Conservation (phyloP, 176 grass and related monocot genomes). For the Oropetium thomaeum region DNA sequence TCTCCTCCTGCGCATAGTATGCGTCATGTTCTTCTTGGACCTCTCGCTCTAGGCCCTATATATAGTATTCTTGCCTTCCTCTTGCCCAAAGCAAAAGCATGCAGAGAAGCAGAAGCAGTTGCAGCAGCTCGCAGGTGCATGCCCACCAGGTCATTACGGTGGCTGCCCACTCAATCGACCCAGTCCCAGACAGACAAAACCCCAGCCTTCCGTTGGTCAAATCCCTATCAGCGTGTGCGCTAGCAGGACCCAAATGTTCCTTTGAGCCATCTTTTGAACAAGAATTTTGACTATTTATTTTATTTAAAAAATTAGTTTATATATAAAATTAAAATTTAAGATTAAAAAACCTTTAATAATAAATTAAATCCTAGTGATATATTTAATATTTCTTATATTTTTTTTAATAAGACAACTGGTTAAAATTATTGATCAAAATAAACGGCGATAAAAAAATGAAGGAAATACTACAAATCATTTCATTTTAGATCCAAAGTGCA, state of each 20-base stretch:
- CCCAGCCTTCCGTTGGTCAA: constrained; percentile 39
- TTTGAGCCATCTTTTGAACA: background rate
- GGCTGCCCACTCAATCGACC: background rate
- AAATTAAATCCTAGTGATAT: no score
- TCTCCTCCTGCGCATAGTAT: background rate
- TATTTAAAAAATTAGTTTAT: no score
- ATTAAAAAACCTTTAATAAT: no score
- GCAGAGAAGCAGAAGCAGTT: constrained; percentile 3
- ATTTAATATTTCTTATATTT: no score
- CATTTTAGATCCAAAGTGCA: constrained; percentile 22
- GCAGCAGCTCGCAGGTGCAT: constrained; percentile 19
- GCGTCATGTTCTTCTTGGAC: constrained; percentile 21
- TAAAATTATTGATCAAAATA: no score
- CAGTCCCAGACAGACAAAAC: background rate
- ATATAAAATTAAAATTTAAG: no score
- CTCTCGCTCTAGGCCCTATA: constrained; percentile 50
- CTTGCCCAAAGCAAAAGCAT: constrained; percentile 19
- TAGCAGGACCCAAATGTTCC: constrained; percentile 10
- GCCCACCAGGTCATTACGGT: constrained; percentile 20
- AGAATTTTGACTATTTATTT: no score
- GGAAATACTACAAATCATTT: constrained; percentile 8
- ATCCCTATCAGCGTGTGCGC: constrained; percentile 25
- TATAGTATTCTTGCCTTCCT: constrained; percentile 6
- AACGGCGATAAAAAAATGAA: no score
- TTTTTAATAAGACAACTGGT: no score